Evolutionary conservation across 192 early-diverging fungal genomes (phyloP), one percentile per base, ranked within the genome.

Genomic region (Helicostylum pulchrum): DNA sequence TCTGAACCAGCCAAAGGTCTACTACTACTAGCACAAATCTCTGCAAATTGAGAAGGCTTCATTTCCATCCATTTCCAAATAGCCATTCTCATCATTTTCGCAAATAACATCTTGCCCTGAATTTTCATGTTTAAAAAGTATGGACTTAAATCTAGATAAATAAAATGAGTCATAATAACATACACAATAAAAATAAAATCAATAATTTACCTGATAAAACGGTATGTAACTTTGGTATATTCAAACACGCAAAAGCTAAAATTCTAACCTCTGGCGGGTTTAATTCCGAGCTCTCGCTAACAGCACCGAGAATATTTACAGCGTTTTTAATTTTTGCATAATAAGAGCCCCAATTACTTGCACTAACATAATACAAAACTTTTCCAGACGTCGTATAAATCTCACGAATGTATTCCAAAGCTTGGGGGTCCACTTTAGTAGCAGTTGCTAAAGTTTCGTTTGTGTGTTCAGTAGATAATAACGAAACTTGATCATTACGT

Each of bases 51-150:
- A 11, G 79, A 72, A 0, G 90, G 87, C 59, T 90, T 94, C 15
- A 86, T 79, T 53, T 91, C 85, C 21, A 97, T 93, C 86, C 92
- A 97, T 76, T 87, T 88, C 94, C 93, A 96, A 65, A 97, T 91
- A 7, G 84, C 87, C 17, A 88, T 87, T 11, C 91, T 83, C 52
- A 95, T 78, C 20, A 88, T 79, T 17, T 87, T 78, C 0, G 91
- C 87, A 70, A 90, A 78, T 30, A 87, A 74, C 14, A 89, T 78
- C 60, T 94, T 93, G 4, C 87, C 87, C 5, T 79, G 69, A 2
- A 75, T 67, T 62, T 85, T 85, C 58, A 92, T 77, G 39, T 84
- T 78, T 50, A 84, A 48, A 62, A 84, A 84, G 0, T 74, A 73
- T 34, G 78, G 71, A 15, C 80, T 72, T 32, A 84, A 45, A 50